Evolutionary conservation across 495 filamentous ascomycete genomes (phyloP).

Genomic region (Xylona heveae): DNA sequence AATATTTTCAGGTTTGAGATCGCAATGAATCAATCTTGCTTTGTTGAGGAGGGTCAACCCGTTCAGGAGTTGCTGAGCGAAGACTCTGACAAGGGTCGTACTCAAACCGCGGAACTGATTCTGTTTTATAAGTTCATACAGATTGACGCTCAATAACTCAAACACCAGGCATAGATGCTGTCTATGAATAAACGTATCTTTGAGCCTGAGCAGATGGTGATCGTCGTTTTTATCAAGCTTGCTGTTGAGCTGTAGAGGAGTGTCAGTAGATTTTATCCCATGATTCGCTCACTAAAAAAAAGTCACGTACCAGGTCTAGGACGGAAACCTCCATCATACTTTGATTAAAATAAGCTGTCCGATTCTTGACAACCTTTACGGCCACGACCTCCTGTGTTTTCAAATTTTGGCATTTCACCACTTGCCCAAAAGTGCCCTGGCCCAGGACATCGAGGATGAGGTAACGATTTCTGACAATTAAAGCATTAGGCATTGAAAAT

Average conservation of each 20-base stretch:
- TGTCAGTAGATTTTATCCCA: constrained; percentile 10
- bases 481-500: neutral
- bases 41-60: constrained; percentile 88
- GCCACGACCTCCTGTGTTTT: constrained; percentile 97
- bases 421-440: constrained; percentile 98
- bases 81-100: constrained; percentile 92
- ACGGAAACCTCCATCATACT: constrained; percentile 99
- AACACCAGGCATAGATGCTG: constrained; percentile 98
- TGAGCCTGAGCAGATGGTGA: constrained; percentile 85
- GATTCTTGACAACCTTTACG: constrained; percentile 98
- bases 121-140: constrained; percentile 98
- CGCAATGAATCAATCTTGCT: constrained; percentile 92
- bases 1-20: constrained; percentile 97
- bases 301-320: constrained; percentile 58
- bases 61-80: constrained; percentile 90
- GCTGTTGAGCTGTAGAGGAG: constrained; percentile 55
- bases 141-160: constrained; percentile 88
- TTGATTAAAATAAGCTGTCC: constrained; percentile 98
- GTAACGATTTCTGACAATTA: constrained; percentile 59
- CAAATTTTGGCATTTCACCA: constrained; percentile 97
- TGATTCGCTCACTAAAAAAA: neutral
- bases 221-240: constrained; percentile 99
- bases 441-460: constrained; percentile 95
- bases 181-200: constrained; percentile 95
- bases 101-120: constrained; percentile 97